A percentile compares a stretch with the other conserved stretches of the same genome.
Conservation (phyloP, 2,329 filamentous ascomycete species). For the Chrysosporium keratinophilum region DNA sequence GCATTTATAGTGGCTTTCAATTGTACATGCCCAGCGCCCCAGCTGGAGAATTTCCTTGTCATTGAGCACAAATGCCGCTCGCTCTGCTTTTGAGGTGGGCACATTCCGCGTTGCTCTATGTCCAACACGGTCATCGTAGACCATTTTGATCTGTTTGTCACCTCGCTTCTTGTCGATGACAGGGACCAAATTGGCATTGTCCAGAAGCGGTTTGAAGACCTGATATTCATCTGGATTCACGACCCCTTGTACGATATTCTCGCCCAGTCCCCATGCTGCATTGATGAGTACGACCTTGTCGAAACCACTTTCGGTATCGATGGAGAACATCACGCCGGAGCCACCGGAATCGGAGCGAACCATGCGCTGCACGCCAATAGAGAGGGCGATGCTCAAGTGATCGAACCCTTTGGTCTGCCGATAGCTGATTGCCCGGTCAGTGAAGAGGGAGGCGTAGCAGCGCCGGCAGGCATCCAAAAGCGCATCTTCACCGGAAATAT, state of each 20-base stretch:
- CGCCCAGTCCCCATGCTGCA: constrained; percentile 31
- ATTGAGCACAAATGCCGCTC: constrained; percentile 1
- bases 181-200: background rate
- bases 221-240: constrained; percentile 27
- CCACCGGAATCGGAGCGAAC: constrained; percentile 24
- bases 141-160: constrained; percentile 1
- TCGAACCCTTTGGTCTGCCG: constrained; percentile 20
- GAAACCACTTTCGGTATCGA: constrained; percentile 34
- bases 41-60: constrained; percentile 1
- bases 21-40: constrained; percentile 2
- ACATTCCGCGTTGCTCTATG: background rate
- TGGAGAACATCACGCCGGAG: constrained; percentile 35
- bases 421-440: constrained; percentile 32
- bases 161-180: constrained; percentile 5
- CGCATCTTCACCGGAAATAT: constrained; percentile 25
- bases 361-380: constrained; percentile 22
- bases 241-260: constrained; percentile 32
- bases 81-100: constrained; percentile 4
- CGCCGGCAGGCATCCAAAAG: constrained; percentile 29
- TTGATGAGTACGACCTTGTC: constrained; percentile 35
- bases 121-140: background rate
- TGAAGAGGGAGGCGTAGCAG: constrained; percentile 34
- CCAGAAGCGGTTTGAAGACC: constrained; percentile 5
- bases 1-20: constrained; percentile 1
- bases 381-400: constrained; percentile 19